Percentiles rank a stretch among this genome's conserved stretches.
Evolutionary conservation across 2,329 filamentous ascomycete species (phyloP).

Genomic region (Gliomastix tumulicola): DNA sequence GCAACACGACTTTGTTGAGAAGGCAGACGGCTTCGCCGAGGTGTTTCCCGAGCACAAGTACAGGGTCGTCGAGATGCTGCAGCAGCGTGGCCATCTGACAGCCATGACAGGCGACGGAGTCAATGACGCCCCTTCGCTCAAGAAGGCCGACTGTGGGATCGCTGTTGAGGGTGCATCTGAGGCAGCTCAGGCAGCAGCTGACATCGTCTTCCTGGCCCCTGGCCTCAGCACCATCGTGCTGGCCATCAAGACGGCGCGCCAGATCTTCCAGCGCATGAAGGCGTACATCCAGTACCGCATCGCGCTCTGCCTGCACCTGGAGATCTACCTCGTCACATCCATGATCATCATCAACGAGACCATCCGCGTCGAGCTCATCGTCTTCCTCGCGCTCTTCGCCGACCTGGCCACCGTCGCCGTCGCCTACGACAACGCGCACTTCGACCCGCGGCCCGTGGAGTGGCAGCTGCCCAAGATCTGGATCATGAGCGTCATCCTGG

Average conservation of each 20-base stretch:
- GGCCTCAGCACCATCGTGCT: slow-evolving; percentile 65
- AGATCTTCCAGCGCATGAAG: slow-evolving; percentile 76
- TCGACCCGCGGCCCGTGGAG: slow-evolving; percentile 67
- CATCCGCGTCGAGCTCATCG: slow-evolving; percentile 63
- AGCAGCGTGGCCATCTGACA: slow-evolving; percentile 65
- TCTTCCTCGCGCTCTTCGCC: slow-evolving; percentile 74
- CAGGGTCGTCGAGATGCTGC: slow-evolving; percentile 65
- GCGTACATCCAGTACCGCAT: slow-evolving; percentile 73
- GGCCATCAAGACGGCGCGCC: slow-evolving; percentile 66
- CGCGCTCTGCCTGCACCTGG: slow-evolving; percentile 65
- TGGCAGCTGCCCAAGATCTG: slow-evolving; percentile 80
- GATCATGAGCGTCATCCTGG: slow-evolving; percentile 66
- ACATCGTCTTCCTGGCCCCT: slow-evolving; percentile 69
- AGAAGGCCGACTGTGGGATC: slow-evolving; percentile 70
- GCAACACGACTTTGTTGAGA: slow-evolving; percentile 70
- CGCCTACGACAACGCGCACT: slow-evolving; percentile 74
- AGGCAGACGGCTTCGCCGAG: slow-evolving; percentile 67
- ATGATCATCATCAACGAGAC: slow-evolving; percentile 79
- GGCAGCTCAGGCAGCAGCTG: slow-evolving; percentile 64
- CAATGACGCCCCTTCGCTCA: slow-evolving; percentile 67
- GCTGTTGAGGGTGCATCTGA: slow-evolving; percentile 67
- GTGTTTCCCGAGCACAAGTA: slow-evolving; percentile 74
- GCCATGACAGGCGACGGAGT: slow-evolving; percentile 75
- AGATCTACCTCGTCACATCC: slow-evolving; percentile 69
- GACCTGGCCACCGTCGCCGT: slow-evolving; percentile 74